Evolutionary conservation across 2,329 filamentous ascomycete genomes (phyloP).

Genomic region (Cladosporium sphaerospermum): DNA sequence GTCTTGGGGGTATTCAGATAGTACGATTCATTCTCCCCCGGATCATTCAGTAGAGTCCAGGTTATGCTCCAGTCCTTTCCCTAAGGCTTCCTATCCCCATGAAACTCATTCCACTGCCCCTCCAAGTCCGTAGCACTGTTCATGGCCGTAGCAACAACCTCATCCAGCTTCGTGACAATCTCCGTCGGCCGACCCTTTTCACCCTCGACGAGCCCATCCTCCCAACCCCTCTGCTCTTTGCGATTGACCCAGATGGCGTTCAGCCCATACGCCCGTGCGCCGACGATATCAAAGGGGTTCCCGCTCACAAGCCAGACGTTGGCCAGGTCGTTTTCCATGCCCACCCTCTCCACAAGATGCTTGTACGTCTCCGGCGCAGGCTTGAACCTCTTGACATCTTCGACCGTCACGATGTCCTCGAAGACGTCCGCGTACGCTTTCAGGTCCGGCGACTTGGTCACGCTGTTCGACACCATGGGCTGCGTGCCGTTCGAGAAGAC

Average conservation of each 20-base stretch:
- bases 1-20: too few relatives aligned
- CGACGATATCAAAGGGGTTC: constrained; percentile 68
- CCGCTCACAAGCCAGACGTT: constrained; percentile 64
- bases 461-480: constrained; percentile 56
- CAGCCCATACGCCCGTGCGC: constrained; percentile 56
- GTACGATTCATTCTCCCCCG: too few relatives aligned
- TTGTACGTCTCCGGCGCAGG: constrained; percentile 57
- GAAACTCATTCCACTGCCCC: constrained; percentile 14
- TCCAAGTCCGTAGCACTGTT: constrained; percentile 6
- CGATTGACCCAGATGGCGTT: constrained; percentile 64
- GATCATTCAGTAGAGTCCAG: too few relatives aligned
- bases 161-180: constrained; percentile 50
- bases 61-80: too few relatives aligned
- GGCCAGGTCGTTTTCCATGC: constrained; percentile 40
- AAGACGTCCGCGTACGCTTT: constrained; percentile 45
- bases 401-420: constrained; percentile 54
- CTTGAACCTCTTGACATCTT: constrained; percentile 58
- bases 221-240: constrained; percentile 52
- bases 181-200: constrained; percentile 44
- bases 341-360: constrained; percentile 49
- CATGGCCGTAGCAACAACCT: constrained; percentile 41
- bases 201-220: constrained; percentile 51
- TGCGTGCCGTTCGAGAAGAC: constrained; percentile 67
- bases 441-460: constrained; percentile 52
- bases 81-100: constrained; percentile 8